Conservation (phyloP, 495 filamentous ascomycete genomes). For the Xylaria venustula region DNA sequence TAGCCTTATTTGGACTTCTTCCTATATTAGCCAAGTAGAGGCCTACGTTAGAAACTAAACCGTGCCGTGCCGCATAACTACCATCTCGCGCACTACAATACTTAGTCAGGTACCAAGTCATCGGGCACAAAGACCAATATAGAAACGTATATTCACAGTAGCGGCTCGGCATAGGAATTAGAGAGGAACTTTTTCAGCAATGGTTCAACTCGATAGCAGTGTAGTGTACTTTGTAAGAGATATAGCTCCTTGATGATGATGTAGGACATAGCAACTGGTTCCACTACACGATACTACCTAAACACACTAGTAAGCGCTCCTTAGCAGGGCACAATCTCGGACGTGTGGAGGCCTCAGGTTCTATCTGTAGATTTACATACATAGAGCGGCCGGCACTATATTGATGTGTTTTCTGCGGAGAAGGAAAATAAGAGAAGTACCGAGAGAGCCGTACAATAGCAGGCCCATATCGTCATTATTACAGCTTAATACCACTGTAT, state of each 20-base stretch:
- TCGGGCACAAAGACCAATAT: neutral
- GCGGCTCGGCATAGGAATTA: neutral
- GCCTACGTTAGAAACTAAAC: neutral
- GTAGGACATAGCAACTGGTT: neutral
- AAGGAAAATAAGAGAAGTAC: neutral
- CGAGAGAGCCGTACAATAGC: neutral
- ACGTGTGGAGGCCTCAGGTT: neutral
- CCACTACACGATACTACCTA: neutral
- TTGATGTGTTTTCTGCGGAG: neutral
- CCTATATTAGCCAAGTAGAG: neutral
- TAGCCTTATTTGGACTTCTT: neutral
- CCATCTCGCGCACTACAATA: neutral
- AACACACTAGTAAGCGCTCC: constrained; percentile 6
- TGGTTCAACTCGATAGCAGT: too few relatives aligned
- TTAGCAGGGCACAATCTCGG: constrained; percentile 9
- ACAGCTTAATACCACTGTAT: neutral
- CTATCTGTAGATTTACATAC: neutral
- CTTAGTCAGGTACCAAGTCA: neutral
- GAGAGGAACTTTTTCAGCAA: neutral
- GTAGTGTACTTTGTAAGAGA: too few relatives aligned
- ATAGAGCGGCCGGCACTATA: too few relatives aligned
- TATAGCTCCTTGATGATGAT: neutral
- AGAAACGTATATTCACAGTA: neutral
- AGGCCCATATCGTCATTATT: neutral
- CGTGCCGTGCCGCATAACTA: constrained; percentile 11